Evolutionary conservation across 179 eudicot species (phyloP), one percentile per base, ranked within the genome.

Genomic region (Pouteria campechiana): DNA sequence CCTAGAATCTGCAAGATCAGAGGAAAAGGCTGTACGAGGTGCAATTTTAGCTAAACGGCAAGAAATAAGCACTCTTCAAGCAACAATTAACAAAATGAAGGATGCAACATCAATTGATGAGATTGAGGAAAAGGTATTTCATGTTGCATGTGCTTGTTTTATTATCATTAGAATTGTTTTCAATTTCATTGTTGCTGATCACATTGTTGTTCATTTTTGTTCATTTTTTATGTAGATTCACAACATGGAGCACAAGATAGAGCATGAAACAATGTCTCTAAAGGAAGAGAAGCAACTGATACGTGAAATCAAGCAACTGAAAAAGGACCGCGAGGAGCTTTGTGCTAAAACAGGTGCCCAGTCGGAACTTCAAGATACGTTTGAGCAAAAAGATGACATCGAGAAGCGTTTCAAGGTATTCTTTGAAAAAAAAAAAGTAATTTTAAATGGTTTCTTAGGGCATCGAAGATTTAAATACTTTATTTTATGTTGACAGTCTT

Each of bases 261-360:
- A 76, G 59, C 98, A 90, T 50, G 92, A 90, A 62, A 90, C 96
- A 25, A 34, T 72, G 49, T 52, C 54, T 22, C 54, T 90, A 55
- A 80, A 71, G 44, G 96, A 79, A 62, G 98, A 90, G 63, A 90
- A 76, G 52, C 75, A 65, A 48, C 53, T 74, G 57, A 66, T 90
- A 50, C 92, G 82, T 41, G 92, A 90, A 57, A 82, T 90, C 57
- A 87, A 75, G 66, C 88, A 69, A 61, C 46, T 78, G 83, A 87
- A 75, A 48, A 69, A 59, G 19, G 74, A 54, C 37, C 81, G 89
- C 5, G 92, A 69, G 13, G 67, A 79, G 39, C 67, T 82, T 21
- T 58, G 69, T 19, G 68, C 74, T 21, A 64, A 75, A 33, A 52
- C 79, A 57, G 71, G 70, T 20, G 67, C 69, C 70, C 67, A 64